phyloP scores from a whole-genome alignment of 2,329 filamentous ascomycete species.

The Sarocladiaceae sp. region DNA sequence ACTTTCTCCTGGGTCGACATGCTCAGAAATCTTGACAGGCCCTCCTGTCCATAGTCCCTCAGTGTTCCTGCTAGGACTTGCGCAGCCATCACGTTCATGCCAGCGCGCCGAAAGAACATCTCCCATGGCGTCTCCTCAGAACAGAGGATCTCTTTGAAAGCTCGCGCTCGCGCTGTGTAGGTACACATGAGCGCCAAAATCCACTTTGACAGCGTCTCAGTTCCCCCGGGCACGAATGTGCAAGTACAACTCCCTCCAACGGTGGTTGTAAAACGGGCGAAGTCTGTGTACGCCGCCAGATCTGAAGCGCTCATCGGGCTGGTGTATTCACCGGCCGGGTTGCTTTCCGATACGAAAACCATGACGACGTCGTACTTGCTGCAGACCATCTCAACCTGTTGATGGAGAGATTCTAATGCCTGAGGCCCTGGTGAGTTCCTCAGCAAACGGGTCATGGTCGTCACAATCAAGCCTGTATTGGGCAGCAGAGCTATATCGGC shows the following conservation, averaged over 20 bases:
- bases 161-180: conserved; percentile 23
- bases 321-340: conserved; percentile 33
- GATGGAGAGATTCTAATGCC: conserved; percentile 40
- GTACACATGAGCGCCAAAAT: conserved; percentile 45
- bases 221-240: conserved; percentile 44
- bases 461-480: conserved; percentile 60
- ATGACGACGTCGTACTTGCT: conserved; percentile 60
- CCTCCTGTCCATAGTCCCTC: conserved; percentile 17
- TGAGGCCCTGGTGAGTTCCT: conserved; percentile 51
- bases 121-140: conserved; percentile 36
- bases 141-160: conserved; percentile 27
- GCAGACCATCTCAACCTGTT: conserved; percentile 47
- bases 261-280: conserved; percentile 41
- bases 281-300: conserved; percentile 37
- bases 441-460: conserved; percentile 67
- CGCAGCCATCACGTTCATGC: conserved; percentile 30
- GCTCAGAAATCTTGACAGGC: conserved; percentile 24
- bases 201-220: conserved; percentile 47
- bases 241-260: conserved; percentile 33
- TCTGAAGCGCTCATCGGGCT: conserved; percentile 34
- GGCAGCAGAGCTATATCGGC: conserved; percentile 71
- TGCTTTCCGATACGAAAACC: conserved; percentile 58
- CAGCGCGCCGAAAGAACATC: conserved; percentile 26
- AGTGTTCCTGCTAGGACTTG: conserved; percentile 25
- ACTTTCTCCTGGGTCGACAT: conserved; percentile 22